Evolutionary conservation across 2,329 filamentous ascomycete genomes (phyloP), one percentile per base, ranked within the genome.

Genomic region (Knufia fluminis): DNA sequence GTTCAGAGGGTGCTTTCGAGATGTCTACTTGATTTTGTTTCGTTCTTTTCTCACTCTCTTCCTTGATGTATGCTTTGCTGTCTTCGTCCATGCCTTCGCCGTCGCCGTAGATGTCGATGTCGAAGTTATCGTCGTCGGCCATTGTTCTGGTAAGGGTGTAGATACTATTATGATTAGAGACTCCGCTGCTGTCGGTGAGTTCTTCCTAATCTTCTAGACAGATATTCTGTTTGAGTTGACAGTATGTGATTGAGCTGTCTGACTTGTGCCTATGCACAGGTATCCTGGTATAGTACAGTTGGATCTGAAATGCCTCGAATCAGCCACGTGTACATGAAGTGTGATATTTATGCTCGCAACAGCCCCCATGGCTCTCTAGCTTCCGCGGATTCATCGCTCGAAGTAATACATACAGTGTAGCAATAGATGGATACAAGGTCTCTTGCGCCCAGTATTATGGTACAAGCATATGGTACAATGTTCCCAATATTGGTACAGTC

Each of bases 81-180:
- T 54, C 54, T 12, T 56, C 49, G 19, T 56, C 68, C 56, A 69
- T 66, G 45, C 61, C 62, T 56, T 68, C 71, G 52, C 69, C 70
- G 60, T 83, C 79, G 55, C 79, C 79, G 62, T 83, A 83, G 68
- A 83, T 81, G 64, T 83, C 80, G 71, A 83, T 82, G 60, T 83
- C 79, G 71, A 83, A 83, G 62, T 80, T 81, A 66, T 83, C 79
- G 67, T 82, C 79, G 64, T 82, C 79, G 50, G 71, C 69, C 71
- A 73, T 73, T 14, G 28, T 59, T 22, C 10, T 22, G 44, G 2
- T 8, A 36, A 20, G 31, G 7, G 26, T 10, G 41, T 7, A 39
- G 23, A 14, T 36, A 32, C 44, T 46, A 32, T 17, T 23, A 17
- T 36, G 19, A 19, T 46, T 38, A 46, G 44, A 36, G 28, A 22